Conservation (phyloP, 2,329 filamentous ascomycete species). For the Xylariaceae sp. region DNA sequence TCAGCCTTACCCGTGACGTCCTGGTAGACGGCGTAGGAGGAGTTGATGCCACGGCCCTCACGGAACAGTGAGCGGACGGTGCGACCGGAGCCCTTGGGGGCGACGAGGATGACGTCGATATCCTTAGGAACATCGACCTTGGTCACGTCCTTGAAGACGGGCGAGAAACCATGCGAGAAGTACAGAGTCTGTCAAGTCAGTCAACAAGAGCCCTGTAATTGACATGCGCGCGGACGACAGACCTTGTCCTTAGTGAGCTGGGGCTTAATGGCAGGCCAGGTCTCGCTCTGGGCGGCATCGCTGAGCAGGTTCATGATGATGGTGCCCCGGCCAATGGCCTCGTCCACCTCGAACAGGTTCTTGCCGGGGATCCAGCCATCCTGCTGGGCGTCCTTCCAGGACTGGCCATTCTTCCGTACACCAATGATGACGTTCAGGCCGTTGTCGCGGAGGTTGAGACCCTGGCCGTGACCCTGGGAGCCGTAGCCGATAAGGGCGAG, state of each 20-base stretch:
- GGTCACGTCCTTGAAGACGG: conserved; percentile 99
- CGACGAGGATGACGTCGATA: conserved; percentile 98
- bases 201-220: too few relatives aligned
- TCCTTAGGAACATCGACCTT: conserved; percentile 94
- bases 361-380: conserved; percentile 98
- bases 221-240: conserved; percentile 24
- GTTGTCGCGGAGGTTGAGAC: conserved; percentile 99
- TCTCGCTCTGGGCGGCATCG: conserved; percentile 97
- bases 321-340: conserved; percentile 87
- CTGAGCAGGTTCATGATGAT: conserved; percentile 99
- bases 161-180: conserved; percentile 99
- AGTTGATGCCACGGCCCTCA: conserved; percentile 99
- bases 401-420: conserved; percentile 96
- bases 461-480: conserved; percentile 97
- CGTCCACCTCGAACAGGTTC: conserved; percentile 98
- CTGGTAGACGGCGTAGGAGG: conserved; percentile 95
- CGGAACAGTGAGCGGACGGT: conserved; percentile 98
- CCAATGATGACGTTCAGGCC: conserved; percentile 98
- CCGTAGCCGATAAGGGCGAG: conserved; percentile 98
- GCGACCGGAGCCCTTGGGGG: conserved; percentile 97
- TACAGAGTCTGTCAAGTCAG: conserved; percentile 70
- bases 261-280: conserved; percentile 97
- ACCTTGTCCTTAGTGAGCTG: conserved; percentile 98
- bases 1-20: conserved; percentile 96
- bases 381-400: conserved; percentile 94